phyloP scores from a whole-genome alignment of 768 basidiomycete species.

The Agaricus sinodeliciosus region DNA sequence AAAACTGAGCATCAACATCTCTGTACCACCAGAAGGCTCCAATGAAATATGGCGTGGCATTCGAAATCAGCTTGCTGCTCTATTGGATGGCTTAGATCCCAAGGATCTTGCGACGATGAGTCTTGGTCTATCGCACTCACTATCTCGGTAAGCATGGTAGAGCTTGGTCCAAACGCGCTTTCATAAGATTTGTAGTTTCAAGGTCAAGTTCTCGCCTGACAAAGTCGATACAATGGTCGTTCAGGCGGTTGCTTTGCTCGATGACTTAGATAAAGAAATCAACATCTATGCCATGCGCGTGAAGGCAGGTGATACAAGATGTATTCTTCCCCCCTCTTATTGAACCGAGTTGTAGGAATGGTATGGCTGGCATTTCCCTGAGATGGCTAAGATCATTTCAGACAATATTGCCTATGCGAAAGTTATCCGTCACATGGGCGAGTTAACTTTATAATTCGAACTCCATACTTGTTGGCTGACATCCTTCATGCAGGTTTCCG shows the following conservation, averaged over 20 bases:
- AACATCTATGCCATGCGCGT: slow-evolving; percentile 99
- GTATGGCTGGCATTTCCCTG: slow-evolving; percentile 99
- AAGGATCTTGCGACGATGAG: slow-evolving; percentile 97
- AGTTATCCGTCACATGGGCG: slow-evolving; percentile 87
- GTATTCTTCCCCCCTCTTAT: background rate
- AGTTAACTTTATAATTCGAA: slow-evolving; percentile 16
- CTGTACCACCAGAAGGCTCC: slow-evolving; percentile 38
- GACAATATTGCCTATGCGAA: slow-evolving; percentile 98
- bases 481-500: slow-evolving; percentile 64
- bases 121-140: slow-evolving; percentile 92
- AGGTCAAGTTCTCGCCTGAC: slow-evolving; percentile 99
- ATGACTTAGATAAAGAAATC: slow-evolving; percentile 99
- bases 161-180: background rate
- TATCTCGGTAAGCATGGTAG: slow-evolving; percentile 65
- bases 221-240: slow-evolving; percentile 99
- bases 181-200: slow-evolving; percentile 56
- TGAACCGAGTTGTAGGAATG: slow-evolving; percentile 65
- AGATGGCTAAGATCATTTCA: slow-evolving; percentile 96
- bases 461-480: background rate
- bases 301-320: slow-evolving; percentile 53
- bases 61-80: slow-evolving; percentile 75
- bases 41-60: slow-evolving; percentile 94
- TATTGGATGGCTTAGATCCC: slow-evolving; percentile 88
- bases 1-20: slow-evolving; percentile 89
- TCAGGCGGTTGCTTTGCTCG: slow-evolving; percentile 95